Evolutionary conservation across 78 protist genomes (phyloP).

Genomic region (Capsaspora owczarzaki): DNA sequence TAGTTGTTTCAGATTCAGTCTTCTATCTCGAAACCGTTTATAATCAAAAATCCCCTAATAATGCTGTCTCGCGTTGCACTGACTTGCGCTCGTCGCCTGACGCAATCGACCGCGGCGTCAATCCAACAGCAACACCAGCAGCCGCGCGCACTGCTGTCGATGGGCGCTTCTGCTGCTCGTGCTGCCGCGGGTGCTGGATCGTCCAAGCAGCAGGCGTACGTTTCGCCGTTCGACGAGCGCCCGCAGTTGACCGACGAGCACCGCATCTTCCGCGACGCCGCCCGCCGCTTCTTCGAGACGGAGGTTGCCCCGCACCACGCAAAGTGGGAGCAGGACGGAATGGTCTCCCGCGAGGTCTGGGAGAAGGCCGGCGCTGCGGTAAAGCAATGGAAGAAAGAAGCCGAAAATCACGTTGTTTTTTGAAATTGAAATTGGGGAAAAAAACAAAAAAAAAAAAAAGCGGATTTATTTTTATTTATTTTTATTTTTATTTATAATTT

Average conservation of each 20-base stretch:
- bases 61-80: background rate
- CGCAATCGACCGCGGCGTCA: too few relatives aligned
- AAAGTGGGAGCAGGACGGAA: slow-evolving; percentile 30
- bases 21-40: too few relatives aligned
- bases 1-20: too few relatives aligned
- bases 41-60: background rate
- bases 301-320: background rate
- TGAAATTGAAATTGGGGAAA: background rate
- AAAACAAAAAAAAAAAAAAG: background rate
- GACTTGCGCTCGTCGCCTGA: too few relatives aligned
- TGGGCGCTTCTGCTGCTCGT: background rate
- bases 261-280: slow-evolving; percentile 31
- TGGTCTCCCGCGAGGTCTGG: slow-evolving; percentile 23
- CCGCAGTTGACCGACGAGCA: slow-evolving; percentile 22
- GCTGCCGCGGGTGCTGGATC: background rate
- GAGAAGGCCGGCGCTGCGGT: slow-evolving; percentile 27
- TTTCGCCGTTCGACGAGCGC: background rate
- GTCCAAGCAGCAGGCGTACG: background rate
- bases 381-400: too few relatives aligned
- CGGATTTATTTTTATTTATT: background rate
- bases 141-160: background rate
- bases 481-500: too few relatives aligned
- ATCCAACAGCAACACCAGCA: background rate
- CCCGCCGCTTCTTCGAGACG: slow-evolving; percentile 34
- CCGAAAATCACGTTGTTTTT: too few relatives aligned